Percentiles rank a stretch among this genome's conserved stretches.
These are phyloP conservation scores for Clathrus columnatus DNA, from an alignment of 768 basidiomycete genomes.

Conservation along the genomic window DNA sequence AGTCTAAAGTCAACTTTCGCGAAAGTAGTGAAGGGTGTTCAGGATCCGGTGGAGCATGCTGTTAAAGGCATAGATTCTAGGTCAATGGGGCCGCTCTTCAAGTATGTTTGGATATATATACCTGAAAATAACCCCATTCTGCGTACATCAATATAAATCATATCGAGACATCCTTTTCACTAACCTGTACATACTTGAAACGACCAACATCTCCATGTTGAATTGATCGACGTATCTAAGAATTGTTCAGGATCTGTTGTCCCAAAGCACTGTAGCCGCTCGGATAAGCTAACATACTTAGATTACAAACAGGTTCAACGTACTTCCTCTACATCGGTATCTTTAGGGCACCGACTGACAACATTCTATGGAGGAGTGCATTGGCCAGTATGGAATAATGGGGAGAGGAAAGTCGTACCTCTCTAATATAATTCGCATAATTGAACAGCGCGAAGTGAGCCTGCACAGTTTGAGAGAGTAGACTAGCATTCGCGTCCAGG, in stretches of 20 bases:
- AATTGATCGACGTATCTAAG: slow-evolving; percentile 48
- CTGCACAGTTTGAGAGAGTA: background rate
- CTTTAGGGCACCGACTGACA: slow-evolving; percentile 50
- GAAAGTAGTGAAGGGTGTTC: slow-evolving; percentile 72
- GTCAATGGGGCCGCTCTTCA: background rate
- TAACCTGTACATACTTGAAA: slow-evolving; percentile 78
- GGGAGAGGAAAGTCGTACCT: slow-evolving; percentile 30
- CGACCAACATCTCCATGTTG: slow-evolving; percentile 79
- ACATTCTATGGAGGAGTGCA: slow-evolving; percentile 30
- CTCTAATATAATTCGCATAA: slow-evolving; percentile 70
- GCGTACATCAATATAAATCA: background rate
- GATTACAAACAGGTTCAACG: slow-evolving; percentile 12
- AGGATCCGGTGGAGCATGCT: slow-evolving; percentile 72
- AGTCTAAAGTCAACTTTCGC: slow-evolving; percentile 61
- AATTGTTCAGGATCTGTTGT: slow-evolving; percentile 65
- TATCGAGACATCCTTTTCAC: background rate
- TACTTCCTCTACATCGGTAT: slow-evolving; percentile 42
- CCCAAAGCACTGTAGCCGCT: slow-evolving; percentile 65
- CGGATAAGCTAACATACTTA: background rate
- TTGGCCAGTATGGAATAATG: background rate
- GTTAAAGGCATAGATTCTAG: background rate
- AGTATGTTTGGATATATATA: slow-evolving; percentile 22
- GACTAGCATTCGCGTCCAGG: background rate
- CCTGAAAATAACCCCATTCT: slow-evolving; percentile 92
- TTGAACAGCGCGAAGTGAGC: slow-evolving; percentile 57